Percentiles rank a stretch among this genome's conserved stretches.
Conservation (phyloP, 371 early-diverging fungal genomes). For the Zychaea mexicana region DNA sequence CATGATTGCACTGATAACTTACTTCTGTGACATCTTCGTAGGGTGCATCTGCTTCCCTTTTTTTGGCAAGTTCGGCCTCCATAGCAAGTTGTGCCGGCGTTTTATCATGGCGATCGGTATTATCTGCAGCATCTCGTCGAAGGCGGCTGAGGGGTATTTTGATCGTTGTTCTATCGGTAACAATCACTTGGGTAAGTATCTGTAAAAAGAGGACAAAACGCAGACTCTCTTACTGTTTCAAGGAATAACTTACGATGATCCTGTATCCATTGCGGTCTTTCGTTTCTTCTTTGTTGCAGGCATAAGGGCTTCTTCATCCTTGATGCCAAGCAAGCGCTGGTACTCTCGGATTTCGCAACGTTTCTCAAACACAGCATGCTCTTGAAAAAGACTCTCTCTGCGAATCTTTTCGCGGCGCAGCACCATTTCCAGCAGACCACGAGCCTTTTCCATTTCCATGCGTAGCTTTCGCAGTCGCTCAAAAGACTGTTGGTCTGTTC, state of each 20-base stretch:
- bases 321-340: constrained; percentile 56
- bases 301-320: constrained; percentile 53
- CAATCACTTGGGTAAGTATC: no score
- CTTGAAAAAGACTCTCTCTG: constrained; percentile 68
- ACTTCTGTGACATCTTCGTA: constrained; percentile 54
- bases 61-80: constrained; percentile 42
- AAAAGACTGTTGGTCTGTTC: constrained; percentile 85
- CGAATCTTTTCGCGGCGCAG: constrained; percentile 78
- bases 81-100: constrained; percentile 22
- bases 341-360: constrained; percentile 56
- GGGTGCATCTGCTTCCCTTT: constrained; percentile 43
- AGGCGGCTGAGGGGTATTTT: constrained; percentile 30
- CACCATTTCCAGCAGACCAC: constrained; percentile 79
- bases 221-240: background rate
- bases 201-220: background rate
- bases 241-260: constrained; percentile 24
- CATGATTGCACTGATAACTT: constrained; percentile 12
- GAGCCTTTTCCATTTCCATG: constrained; percentile 77
- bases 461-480: constrained; percentile 85
- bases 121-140: constrained; percentile 10
- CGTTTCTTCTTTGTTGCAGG: constrained; percentile 41
- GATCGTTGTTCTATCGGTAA: constrained; percentile 23
- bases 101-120: constrained; percentile 12
- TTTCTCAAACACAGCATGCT: constrained; percentile 64
- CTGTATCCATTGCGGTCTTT: constrained; percentile 22